Base-by-base conservation (phyloP, 1,284 basidiomycete genomes). In the Erythrobasidium hasegawianum region DNA sequence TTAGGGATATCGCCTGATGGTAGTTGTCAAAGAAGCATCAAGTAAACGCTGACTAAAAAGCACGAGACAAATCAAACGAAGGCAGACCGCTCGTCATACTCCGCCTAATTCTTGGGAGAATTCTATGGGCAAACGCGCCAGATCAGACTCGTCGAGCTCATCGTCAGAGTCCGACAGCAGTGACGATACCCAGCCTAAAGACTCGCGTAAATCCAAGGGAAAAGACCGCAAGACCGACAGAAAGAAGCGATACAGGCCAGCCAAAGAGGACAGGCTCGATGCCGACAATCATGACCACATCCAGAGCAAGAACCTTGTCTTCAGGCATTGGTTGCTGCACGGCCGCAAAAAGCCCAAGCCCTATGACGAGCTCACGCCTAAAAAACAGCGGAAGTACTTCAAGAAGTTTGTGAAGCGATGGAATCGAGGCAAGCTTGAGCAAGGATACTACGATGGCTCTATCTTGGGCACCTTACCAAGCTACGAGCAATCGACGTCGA, bases 351-450 rank as follows among this genome's bases (percentile, higher is more conserved):
- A 65, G 45, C 55, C 62, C 7, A 57, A 53, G 43, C 13, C 26
- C 1, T 65, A 57, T 27, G 18, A 20, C 14, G 58, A 57, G 41
- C 56, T 65, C 29, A 29, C 38, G n/a, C 13, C n/a, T 13, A 64
- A 40, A 14, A 59, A 69, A 26, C 64, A 60, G 61, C 43, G 54
- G 1, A 26, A 45, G 29, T 61, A 60, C 39, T 69, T 69, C 29
- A 58, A 67, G 56, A 69, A 69, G 59, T 69, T 69, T 57, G 52
- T 53, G 7, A 16, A 39, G 18, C 29, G 52, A 7, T 69, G 64
- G 64, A 69, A 69, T 55, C 61, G 67, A 40, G 68, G 68, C 22
- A 61, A 67, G 40, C 52, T 68, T 2, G 55, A 66, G 13, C 20
- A 13, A 26, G 47, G 45, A 18, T 65, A 57, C 38, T 65, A 65